Conservation (phyloP, 2,329 filamentous ascomycete genomes). For the Pseudogymnoascus pannorum region DNA sequence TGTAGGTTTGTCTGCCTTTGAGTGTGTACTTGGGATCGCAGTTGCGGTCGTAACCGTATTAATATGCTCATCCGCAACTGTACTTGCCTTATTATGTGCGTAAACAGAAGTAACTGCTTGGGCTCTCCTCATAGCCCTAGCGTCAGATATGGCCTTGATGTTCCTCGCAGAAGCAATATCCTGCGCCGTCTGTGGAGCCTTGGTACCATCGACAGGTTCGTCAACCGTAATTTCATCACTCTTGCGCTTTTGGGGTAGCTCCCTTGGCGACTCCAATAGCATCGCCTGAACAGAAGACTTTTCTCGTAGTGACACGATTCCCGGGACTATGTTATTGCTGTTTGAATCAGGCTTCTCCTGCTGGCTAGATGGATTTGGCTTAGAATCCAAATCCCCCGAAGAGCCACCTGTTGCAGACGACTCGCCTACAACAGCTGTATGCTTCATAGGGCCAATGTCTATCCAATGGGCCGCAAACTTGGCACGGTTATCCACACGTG, state of each 20-base stretch:
- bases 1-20: background rate
- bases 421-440: background rate
- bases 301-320: background rate
- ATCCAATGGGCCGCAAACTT: background rate
- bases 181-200: background rate
- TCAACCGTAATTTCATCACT: background rate
- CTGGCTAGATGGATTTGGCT: background rate
- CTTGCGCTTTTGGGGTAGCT: background rate
- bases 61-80: background rate
- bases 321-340: background rate
- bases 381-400: background rate
- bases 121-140: constrained; percentile 1
- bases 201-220: background rate
- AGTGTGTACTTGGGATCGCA: background rate
- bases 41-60: background rate
- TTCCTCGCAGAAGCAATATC: background rate
- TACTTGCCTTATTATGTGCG: background rate
- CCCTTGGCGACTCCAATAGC: background rate
- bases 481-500: background rate
- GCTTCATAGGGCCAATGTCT: background rate
- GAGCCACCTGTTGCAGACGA: background rate
- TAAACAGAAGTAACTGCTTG: background rate
- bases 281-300: constrained; percentile 1
- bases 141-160: background rate
- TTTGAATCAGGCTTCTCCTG: background rate